These are phyloP conservation scores for Chlamydomonas urium DNA, from an alignment of 139 green algal species.

Conservation along the genomic window DNA sequence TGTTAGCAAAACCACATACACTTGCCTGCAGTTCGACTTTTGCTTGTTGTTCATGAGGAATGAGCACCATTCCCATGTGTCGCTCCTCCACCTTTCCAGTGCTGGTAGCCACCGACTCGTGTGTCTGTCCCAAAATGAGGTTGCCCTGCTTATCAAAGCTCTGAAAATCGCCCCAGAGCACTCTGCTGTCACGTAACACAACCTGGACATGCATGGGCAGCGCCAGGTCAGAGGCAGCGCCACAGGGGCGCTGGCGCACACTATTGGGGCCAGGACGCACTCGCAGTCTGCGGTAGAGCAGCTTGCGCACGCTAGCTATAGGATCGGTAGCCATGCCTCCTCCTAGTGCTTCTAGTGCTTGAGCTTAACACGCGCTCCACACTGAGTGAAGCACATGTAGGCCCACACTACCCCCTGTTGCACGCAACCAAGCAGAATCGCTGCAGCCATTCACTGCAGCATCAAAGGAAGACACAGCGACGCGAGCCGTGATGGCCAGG, in stretches of 20 bases:
- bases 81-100: conserved; percentile 5
- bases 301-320: conserved; percentile 1
- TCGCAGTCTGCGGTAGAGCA: not conserved
- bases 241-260: not conserved
- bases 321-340: not conserved
- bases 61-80: conserved; percentile 3
- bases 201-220: not conserved
- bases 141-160: conserved; percentile 48
- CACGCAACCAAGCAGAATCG: too few species aligned
- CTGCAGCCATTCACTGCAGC: too few species aligned
- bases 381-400: not conserved
- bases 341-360: not conserved
- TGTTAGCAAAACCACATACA: not conserved
- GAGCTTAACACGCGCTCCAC: not conserved
- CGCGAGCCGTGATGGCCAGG: too few species aligned
- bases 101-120: conserved; percentile 13
- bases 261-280: not conserved
- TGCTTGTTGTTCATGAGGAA: not conserved
- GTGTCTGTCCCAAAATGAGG: conserved; percentile 35
- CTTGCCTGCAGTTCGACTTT: conserved; percentile 6
- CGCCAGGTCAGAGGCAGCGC: not conserved
- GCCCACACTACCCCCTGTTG: too few species aligned
- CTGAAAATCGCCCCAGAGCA: conserved; percentile 34
- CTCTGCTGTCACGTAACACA: conserved; percentile 31
- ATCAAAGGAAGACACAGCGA: too few species aligned